Evolutionary conservation across 2,329 filamentous ascomycete species (phyloP).

Genomic region (Phaeophleospora eucalypticola): DNA sequence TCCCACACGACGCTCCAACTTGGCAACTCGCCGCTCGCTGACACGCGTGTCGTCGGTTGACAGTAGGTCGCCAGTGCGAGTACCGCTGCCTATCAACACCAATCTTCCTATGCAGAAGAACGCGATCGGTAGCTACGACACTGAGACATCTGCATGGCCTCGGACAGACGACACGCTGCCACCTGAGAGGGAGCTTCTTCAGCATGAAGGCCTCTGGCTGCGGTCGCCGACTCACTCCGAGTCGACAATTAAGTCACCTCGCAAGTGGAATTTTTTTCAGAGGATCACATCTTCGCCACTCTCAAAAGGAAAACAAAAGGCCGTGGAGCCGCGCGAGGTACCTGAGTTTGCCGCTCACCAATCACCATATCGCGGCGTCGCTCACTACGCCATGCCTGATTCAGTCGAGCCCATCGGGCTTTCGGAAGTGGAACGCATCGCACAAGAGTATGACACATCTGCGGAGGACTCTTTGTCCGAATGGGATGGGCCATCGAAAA

Average conservation of each 20-base stretch:
- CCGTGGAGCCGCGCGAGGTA: conserved; percentile 20
- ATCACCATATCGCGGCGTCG: conserved; percentile 22
- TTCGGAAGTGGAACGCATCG: conserved; percentile 44
- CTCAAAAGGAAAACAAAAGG: conserved; percentile 27
- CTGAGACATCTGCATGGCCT: conserved; percentile 12
- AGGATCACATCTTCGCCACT: conserved; percentile 41
- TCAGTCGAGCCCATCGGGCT: conserved; percentile 42
- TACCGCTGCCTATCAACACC: conserved; percentile 18
- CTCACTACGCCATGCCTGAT: conserved; percentile 58
- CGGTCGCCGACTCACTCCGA: conserved; percentile 11
- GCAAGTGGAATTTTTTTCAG: conserved; percentile 60
- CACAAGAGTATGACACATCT: conserved; percentile 37
- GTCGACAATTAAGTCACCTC: conserved; percentile 33
- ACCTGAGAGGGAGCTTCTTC: conserved; percentile 19
- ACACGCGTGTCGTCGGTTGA: conserved; percentile 15
- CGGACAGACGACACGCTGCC: conserved; percentile 13
- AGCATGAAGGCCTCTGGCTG: conserved; percentile 38
- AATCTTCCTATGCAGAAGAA: conserved; percentile 5
- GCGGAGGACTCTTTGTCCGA: conserved; percentile 20
- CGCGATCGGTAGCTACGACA: conserved; percentile 15
- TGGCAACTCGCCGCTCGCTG: conserved; percentile 19
- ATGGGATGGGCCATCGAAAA: conserved; percentile 3
- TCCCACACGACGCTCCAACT: conserved; percentile 8
- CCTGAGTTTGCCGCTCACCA: conserved; percentile 9
- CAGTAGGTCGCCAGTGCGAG: conserved; percentile 8